Evolutionary conservation across 768 basidiomycete genomes (phyloP), one percentile per base, ranked within the genome.

Genomic region (Lactifluus volemus): DNA sequence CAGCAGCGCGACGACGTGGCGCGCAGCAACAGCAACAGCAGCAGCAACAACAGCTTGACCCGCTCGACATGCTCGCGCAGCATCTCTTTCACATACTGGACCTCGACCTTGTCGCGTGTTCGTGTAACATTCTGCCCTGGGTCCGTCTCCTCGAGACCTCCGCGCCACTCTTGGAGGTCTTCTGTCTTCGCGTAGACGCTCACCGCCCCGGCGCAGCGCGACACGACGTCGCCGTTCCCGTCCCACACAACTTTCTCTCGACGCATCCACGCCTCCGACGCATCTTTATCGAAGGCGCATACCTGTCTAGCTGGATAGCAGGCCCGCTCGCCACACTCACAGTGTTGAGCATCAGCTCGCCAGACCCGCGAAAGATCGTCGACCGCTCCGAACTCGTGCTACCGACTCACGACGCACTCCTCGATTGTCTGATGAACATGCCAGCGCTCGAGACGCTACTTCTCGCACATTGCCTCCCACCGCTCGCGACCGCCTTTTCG

Each of bases 391-490:
- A 34, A 0, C 47, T 42, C 11, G 30, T 53, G 8, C 1, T 53
- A 2, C 61, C 52, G n/a, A 36, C 39, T 21, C 56, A 49, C 36
- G 49, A 49, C 45, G 49, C 49, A 17, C 44, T 63, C 32, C 45
- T 63, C 45, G 61, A 58, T 19, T 63, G 39, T 17, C 21, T 58
- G 29, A 3, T 17, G 32, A 39, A 49, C 8, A 63, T 63, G 56
- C 61, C 61, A 0, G 56, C n/a, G 11, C 41, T 63, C 10, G 52
- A 63, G 21, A 34, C 39, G 0, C 29, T 63, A 30, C 3, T 34
- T n/a, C 56, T 63, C n/a, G n/a, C 52, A 3, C 52, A 58, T 39
- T 63, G 56, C n/a, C 61, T 63, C 47, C 51, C 61, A 5, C 47
- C 47, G 0, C 41, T 63, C 52, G 38, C 39, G 10, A 14, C 45